Base-by-base conservation (phyloP, 1,284 basidiomycete species). In the Irpex rosettiformis region DNA sequence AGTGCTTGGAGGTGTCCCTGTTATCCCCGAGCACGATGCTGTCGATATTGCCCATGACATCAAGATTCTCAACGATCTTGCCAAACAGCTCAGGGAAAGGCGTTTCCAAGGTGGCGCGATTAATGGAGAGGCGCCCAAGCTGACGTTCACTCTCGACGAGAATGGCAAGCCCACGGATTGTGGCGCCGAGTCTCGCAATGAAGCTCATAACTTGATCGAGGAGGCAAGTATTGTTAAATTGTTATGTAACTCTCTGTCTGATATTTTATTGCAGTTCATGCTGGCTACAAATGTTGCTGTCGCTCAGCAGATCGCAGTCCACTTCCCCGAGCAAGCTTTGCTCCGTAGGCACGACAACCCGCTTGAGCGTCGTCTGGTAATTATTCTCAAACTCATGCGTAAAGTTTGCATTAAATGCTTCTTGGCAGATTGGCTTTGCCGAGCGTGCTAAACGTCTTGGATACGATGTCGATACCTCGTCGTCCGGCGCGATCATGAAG, bases 341-440 rank as follows among this genome's bases (percentile, higher is more conserved):
- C 84, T 99, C 48, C 88, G 96, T 59, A 90, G 96, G 56, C 96
- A 99, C 68, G 96, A 98, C 72, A 84, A 80, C 30, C 97, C 97
- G 2, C 82, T 96, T 61, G 95, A 98, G 58, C 88, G 96, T 61
- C 88, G 95, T 54, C 75, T 97, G 58, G 91, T 89, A 69, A 65
- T 82, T 77, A 8, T 33, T 57, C 61, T n/a, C 25, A 3, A 21
- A 2, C 2, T 28, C 45, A 49, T 33, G 59, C 45, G 33, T n/a
- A 13, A 25, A 29, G 8, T 29, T n/a, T 5, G 47, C 33, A 22
- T 56, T 47, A 25, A 18, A 30, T 52, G n/a, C 67, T 51, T n/a
- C 47, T 61, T 48, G 45, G 3, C 65, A 92, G 86, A 89, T 81
- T 61, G 82, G 80, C 4, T 96, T 97, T 67, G 77, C 76, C 48